phyloP scores from a whole-genome alignment of 805 yeast species.

The Tanozyma kutaoensis region DNA sequence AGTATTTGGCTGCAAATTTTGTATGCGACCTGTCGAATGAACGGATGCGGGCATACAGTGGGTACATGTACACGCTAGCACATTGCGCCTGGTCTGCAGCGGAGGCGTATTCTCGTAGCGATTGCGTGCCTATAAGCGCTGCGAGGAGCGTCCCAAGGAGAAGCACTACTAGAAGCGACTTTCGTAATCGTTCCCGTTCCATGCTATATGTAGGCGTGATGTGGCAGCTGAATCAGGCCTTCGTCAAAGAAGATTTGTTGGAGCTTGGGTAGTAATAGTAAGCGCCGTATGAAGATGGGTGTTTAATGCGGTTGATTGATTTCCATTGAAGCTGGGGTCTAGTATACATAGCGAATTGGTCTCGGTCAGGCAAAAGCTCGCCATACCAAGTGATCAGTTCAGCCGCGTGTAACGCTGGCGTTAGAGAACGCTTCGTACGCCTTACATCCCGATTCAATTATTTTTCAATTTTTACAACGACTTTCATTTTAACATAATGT shows the following conservation, averaged over 20 bases:
- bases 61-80: slow-evolving; percentile 64
- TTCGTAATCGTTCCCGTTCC: slow-evolving; percentile 2
- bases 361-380: slow-evolving; percentile 6
- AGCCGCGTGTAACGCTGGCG: no score
- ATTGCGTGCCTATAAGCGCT: not conserved
- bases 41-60: slow-evolving; percentile 63
- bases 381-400: no score
- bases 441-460: no score
- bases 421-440: no score
- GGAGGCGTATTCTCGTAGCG: not conserved
- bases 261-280: not conserved
- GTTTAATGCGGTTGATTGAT: not conserved
- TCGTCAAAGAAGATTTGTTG: not conserved
- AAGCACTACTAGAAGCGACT: not conserved
- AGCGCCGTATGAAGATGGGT: not conserved
- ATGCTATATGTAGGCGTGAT: slow-evolving; percentile 1
- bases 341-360: not conserved
- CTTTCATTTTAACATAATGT: no score
- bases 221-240: no score
- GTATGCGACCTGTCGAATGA: slow-evolving; percentile 66
- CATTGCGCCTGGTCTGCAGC: slow-evolving; percentile 35
- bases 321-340: not conserved
- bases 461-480: no score
- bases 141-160: not conserved
- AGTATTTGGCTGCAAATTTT: slow-evolving; percentile 65